Percentiles rank a stretch among this genome's conserved stretches.
Evolutionary conservation across 306 rosid species (phyloP).

Genomic region (Canavalia ensiformis): DNA sequence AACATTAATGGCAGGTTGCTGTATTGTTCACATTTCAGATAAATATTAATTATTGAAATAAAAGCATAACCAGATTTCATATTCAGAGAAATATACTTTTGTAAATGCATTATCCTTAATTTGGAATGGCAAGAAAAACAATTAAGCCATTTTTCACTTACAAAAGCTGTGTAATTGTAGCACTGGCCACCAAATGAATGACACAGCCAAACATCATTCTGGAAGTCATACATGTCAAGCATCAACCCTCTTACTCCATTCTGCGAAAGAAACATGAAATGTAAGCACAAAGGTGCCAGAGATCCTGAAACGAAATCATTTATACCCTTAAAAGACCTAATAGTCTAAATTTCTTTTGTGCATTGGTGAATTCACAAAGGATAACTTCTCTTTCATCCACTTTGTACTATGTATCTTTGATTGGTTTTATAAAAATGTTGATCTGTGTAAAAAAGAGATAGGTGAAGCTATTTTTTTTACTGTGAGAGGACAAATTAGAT

Average conservation of each 20-base stretch:
- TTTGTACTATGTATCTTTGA: constrained; percentile 1
- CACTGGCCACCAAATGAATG: constrained; percentile 85
- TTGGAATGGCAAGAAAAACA: constrained; percentile 9
- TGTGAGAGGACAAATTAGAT: background rate
- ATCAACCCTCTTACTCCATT: constrained; percentile 88
- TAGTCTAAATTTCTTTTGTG: background rate
- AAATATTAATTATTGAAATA: background rate
- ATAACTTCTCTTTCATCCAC: background rate
- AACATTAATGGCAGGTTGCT: constrained; percentile 90
- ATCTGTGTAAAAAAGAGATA: background rate
- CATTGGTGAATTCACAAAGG: background rate
- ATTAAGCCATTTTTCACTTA: constrained; percentile 58
- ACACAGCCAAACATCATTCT: constrained; percentile 88
- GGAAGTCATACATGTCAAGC: constrained; percentile 93
- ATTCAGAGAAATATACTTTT: background rate
- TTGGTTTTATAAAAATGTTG: background rate
- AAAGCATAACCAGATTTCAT: constrained; percentile 33
- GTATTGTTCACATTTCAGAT: constrained; percentile 38
- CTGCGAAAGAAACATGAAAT: constrained; percentile 58
- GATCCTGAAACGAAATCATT: constrained; percentile 27
- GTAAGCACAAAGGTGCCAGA: constrained; percentile 27
- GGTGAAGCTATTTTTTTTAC: constrained; percentile 32
- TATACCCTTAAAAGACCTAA: background rate
- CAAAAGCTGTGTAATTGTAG: constrained; percentile 89
- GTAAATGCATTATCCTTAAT: constrained; percentile 11